Evolutionary conservation across 441 rosid genomes (phyloP).

Genomic region (Populus tomentosa): DNA sequence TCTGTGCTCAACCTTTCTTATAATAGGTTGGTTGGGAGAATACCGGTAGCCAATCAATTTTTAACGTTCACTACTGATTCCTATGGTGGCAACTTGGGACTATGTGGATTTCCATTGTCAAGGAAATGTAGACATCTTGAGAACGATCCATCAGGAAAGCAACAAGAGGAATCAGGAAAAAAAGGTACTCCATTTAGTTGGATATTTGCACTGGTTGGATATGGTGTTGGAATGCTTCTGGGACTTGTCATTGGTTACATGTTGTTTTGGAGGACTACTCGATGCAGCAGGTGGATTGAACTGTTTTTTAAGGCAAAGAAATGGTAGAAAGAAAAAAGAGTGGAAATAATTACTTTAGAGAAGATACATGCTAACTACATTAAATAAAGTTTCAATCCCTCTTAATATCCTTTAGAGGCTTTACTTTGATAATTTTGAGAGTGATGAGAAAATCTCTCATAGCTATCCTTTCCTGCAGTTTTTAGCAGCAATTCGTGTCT

Average conservation of each 20-base stretch:
- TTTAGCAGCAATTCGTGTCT: neutral
- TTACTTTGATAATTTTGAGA: conserved; percentile 10
- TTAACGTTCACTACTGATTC: neutral
- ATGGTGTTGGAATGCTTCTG: conserved; percentile 2
- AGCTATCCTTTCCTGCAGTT: conserved; percentile 6
- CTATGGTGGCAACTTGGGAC: conserved; percentile 6
- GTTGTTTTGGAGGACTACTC: neutral
- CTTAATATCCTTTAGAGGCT: neutral
- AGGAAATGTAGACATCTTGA: neutral
- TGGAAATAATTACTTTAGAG: neutral
- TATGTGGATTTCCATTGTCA: conserved; percentile 17
- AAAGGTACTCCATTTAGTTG: too few relatives aligned
- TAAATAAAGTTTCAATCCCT: neutral
- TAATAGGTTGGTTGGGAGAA: neutral
- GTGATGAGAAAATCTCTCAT: neutral
- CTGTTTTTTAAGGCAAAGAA: too few relatives aligned
- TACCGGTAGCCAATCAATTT: conserved; percentile 8
- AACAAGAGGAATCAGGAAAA: too few relatives aligned
- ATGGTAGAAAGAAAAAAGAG: neutral
- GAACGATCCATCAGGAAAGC: neutral
- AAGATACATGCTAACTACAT: neutral
- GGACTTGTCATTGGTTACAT: neutral
- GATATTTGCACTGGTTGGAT: neutral
- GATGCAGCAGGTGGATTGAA: neutral
- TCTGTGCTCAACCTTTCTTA: neutral